Evolutionary conservation across 1,284 basidiomycete genomes (phyloP), one percentile per base, ranked within the genome.

Genomic region (Apiotrichum montevideense): DNA sequence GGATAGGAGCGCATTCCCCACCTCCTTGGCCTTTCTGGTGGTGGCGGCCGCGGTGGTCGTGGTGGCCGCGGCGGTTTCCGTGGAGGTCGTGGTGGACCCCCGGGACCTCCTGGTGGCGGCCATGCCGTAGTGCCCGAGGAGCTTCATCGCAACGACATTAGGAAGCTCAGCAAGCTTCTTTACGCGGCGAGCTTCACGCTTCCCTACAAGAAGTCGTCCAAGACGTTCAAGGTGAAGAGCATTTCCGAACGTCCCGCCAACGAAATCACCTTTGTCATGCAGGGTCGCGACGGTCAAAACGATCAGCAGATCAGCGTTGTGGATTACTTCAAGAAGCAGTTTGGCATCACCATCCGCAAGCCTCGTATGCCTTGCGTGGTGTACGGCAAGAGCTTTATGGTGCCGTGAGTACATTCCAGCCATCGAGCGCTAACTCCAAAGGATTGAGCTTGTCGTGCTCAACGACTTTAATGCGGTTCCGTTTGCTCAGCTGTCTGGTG

Each of bases 311-410:
- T 73, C 37, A 60, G 62, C 6, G 58, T 79, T 46, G 63, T 66
- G 21, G 57, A 68, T 32, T 79, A 78, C 66, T 78, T 70, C 66
- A 69, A 70, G 61, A 55, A 67, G 50, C 61, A 61, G 33, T 77
- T 77, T 66, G 72, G 70, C 55, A 65, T 66, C 13, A 63, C 54
- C 15, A 67, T 76, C 15, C 63, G 61, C 35, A 68, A 69, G 58
- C 75, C 74, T 3, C 58, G 69, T 4, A 62, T 77, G 5, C 76
- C 76, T 33, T 72, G 69, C 54, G 68, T 77, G 13, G 60, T 61
- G 35, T 76, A 68, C 49, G 75, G 74, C 37, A 65, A 70, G 55
- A 69, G 68, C 51, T 73, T 71, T 59, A 72, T 71, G 52, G 63
- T 76, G 9, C 76, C 76, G 69, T 74, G 43, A 68, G 72, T 65